A percentile compares a stretch with the other conserved stretches of the same genome.
phyloP scores from a whole-genome alignment of 2,329 filamentous ascomycete species.

The Aspergillus chevalieri region DNA sequence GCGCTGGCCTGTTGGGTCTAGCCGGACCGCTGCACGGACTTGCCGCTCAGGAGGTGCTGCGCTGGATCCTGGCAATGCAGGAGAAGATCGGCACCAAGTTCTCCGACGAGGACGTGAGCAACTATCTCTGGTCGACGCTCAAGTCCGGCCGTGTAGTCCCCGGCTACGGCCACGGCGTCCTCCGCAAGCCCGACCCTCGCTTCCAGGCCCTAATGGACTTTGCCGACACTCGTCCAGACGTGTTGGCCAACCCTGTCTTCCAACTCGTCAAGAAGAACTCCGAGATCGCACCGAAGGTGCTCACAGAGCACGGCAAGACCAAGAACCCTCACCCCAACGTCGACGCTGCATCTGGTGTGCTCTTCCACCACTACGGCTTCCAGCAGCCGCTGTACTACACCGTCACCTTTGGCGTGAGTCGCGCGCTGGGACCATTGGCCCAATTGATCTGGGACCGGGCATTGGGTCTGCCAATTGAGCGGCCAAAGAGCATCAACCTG shows the following conservation, averaged over 20 bases:
- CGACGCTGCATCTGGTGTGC: conserved; percentile 82
- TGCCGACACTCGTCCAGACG: conserved; percentile 75
- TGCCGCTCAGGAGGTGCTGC: conserved; percentile 91
- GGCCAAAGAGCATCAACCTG: conserved; percentile 95
- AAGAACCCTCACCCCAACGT: conserved; percentile 98
- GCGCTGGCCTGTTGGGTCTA: conserved; percentile 87
- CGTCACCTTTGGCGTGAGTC: conserved; percentile 61
- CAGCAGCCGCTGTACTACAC: conserved; percentile 94
- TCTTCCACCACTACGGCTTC: conserved; percentile 98
- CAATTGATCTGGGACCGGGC: conserved; percentile 96
- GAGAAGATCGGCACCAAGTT: conserved; percentile 72
- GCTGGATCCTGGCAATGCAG: conserved; percentile 97
- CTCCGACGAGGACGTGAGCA: conserved; percentile 72
- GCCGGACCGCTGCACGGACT: conserved; percentile 91
- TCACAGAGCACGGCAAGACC: conserved; percentile 95
- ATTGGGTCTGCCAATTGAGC: conserved; percentile 88
- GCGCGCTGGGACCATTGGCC: conserved; percentile 75
- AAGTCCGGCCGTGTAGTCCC: conserved; percentile 92
- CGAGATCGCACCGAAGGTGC: conserved; percentile 79
- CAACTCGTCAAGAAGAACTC: conserved; percentile 90
- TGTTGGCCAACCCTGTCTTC: conserved; percentile 83
- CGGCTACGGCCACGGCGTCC: conserved; percentile 90
- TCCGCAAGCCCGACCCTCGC: conserved; percentile 92
- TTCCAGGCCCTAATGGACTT: conserved; percentile 98
- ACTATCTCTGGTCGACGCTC: conserved; percentile 88